Base-by-base conservation (phyloP, 495 filamentous ascomycete genomes). In the Astrocystis sublimbata region DNA sequence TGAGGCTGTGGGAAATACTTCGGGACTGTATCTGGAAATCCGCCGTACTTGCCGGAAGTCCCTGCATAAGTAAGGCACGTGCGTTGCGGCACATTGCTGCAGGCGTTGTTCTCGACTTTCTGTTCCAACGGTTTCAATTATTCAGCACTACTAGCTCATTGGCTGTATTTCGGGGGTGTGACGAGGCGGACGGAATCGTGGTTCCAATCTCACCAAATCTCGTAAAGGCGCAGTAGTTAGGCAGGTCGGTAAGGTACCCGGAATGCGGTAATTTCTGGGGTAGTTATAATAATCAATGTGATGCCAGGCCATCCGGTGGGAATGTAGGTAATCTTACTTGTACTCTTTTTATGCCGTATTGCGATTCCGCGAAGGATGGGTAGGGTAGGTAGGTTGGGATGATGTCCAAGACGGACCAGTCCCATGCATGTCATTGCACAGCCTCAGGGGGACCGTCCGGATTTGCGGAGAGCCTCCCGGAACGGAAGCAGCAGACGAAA, bases 401-500 rank as follows among this genome's bases (percentile, higher is more conserved):
- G n/a, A n/a, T n/a, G n/a, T n/a, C n/a, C n/a, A n/a, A n/a, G n/a
- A n/a, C n/a, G n/a, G n/a, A n/a, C n/a, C n/a, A n/a, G n/a, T n/a
- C n/a, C n/a, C n/a, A n/a, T n/a, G n/a, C n/a, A n/a, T n/a, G n/a
- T n/a, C 46, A 30, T 31, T 30, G 46, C 46, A 49, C 46, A 49
- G 46, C 46, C 46, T 30, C 46, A 49, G 46, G 46, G 24, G 24
- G 13, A 19, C 26, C 21, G 19, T 54, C 51, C 51, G 31, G 51
- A 35, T 54, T 36, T 54, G 51, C 33, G 51, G 51, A 40, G 51
- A 33, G 35, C 21, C 33, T 40, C 19, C 33, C 30, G 46, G 46
- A 30, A 19, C 30, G 46, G 46, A 30, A 19, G n/a, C 31, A 9
- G 23, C 24, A 36, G 33, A 40, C 51, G 51, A 35, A 40, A 24